A percentile compares a stretch with the other conserved stretches of the same genome.
phyloP scores from a whole-genome alignment of 2,329 filamentous ascomycete species.

The Hypoxylon sp. region DNA sequence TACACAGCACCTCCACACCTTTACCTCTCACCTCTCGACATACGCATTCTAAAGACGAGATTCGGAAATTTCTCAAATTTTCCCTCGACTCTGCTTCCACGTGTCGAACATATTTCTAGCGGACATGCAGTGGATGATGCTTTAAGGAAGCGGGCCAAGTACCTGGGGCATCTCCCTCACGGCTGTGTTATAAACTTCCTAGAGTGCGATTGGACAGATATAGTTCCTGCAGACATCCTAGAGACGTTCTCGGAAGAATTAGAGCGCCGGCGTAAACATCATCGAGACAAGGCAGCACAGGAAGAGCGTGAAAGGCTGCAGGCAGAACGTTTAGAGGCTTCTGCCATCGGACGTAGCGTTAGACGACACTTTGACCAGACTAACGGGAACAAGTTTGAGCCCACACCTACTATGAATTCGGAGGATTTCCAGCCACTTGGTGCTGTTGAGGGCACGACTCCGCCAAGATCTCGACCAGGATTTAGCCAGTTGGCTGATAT shows the following conservation, averaged over 20 bases:
- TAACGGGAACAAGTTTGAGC: constrained; percentile 59
- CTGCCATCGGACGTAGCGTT: constrained; percentile 71
- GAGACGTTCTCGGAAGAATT: constrained; percentile 83
- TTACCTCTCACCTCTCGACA: constrained; percentile 91
- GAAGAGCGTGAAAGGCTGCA: constrained; percentile 89
- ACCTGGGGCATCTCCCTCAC: constrained; percentile 86
- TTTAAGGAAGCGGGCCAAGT: constrained; percentile 86
- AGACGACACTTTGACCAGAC: constrained; percentile 58
- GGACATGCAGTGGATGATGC: constrained; percentile 90
- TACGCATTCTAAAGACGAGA: constrained; percentile 89
- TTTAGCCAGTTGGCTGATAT: constrained; percentile 81
- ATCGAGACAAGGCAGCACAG: constrained; percentile 84
- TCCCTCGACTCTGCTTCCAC: constrained; percentile 86
- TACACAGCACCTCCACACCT: constrained; percentile 90
- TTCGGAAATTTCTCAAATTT: constrained; percentile 88
- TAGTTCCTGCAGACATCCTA: constrained; percentile 82
- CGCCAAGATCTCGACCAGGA: constrained; percentile 70
- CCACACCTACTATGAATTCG: constrained; percentile 62
- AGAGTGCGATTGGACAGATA: constrained; percentile 95
- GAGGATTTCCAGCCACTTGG: constrained; percentile 77
- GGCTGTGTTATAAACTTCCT: constrained; percentile 94
- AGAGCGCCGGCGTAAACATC: constrained; percentile 80
- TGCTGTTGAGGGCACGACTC: constrained; percentile 65
- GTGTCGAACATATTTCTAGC: constrained; percentile 89
- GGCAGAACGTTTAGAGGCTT: constrained; percentile 84